Evolutionary conservation across 2,329 filamentous ascomycete genomes (phyloP), one percentile per base, ranked within the genome.

Genomic region (Calonectria montana): DNA sequence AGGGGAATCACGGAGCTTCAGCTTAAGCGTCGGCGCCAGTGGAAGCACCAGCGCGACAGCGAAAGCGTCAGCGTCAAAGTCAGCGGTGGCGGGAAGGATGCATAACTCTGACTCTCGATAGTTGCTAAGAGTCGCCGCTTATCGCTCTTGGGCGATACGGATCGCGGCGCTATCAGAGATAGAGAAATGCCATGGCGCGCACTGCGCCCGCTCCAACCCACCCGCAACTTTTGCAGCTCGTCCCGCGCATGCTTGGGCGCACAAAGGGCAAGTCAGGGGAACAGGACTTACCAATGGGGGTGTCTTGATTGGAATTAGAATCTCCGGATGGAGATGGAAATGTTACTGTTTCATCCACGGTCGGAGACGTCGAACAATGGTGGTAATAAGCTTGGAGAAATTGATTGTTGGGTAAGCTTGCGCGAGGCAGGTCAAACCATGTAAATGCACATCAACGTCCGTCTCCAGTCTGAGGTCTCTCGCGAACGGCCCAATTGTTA

Each of bases 171-270:
- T 75, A 73, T 68, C 71, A 74, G 63, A 75, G 67, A 71, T 62
- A 72, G 62, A 62, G 59, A 57, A 68, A 73, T 71, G 68, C 70
- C 69, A 77, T 72, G 70, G 69, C 72, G 73, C 59, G 35, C 57
- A 65, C 72, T 77, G 77, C 77, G 77, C 76, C 77, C 77, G 77
- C 72, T 70, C 69, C 69, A 74, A 75, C 76, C 75, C 76, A 74
- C 73, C 43, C 61, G 64, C 76, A 74, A 73, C 69, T 64, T 55
- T 41, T 27, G 31, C 5, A 27, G 29, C 45, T 37, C 63, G 31
- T 37, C 63, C 31, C 48, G 29, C 63, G 37, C 31, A 55, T 37
- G 23, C 21, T 41, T 21, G 25, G 45, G n/a, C 65, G 57, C 65
- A 27, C 27, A 48, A 12, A 48, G 41, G 37, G 12, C 37, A 55